Base-by-base conservation (phyloP, 2,329 filamentous ascomycete genomes). In the Periconia sp. region DNA sequence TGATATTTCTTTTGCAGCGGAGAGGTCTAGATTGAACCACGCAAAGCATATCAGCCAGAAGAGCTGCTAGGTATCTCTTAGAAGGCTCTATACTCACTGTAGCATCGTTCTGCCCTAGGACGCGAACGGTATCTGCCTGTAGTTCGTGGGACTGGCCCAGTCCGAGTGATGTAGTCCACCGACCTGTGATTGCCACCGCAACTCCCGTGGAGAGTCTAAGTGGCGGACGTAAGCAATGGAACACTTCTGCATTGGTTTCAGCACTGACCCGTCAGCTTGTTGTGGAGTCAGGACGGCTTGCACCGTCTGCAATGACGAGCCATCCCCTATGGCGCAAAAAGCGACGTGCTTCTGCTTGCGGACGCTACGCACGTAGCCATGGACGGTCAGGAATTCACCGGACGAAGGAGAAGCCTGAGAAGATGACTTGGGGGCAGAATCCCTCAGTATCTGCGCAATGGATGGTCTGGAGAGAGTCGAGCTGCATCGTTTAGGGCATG, bases 1-100 rank as follows among this genome's bases (percentile, higher is more conserved):
- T 96, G 92, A 59, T 94, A 96, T 73, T 97, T 97, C 72, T 96
- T 96, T 72, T 99, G 94, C 17, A 99, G 83, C 3, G 94, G 94
- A 65, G 89, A 95, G 50, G 86, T 88, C 88, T 97, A 41, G 28
- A 55, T 38, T 32, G 21, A 28, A 18, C 32, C 37, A 50, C 43
- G 53, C 21, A 47, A 48, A 19, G 38, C 40, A 47, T 21, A 50
- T 59, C 48, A 65, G 59, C 52, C 26, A 26, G 28, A 17, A n/a
- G 37, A 31, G 26, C 23, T 40, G 19, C 28, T 19, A n/a, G n/a
- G n/a, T n/a, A n/a, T n/a, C n/a, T n/a, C n/a, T n/a, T n/a, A n/a
- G 28, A 33, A 36, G n/a, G 15, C n/a, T 21, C 30, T 43, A 17
- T 40, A 73, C 83, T 69, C 77, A 94, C 90, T 71, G 86, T 82